Evolutionary conservation across 331 rosid species (phyloP).

Genomic region (Malus hybrid): DNA sequence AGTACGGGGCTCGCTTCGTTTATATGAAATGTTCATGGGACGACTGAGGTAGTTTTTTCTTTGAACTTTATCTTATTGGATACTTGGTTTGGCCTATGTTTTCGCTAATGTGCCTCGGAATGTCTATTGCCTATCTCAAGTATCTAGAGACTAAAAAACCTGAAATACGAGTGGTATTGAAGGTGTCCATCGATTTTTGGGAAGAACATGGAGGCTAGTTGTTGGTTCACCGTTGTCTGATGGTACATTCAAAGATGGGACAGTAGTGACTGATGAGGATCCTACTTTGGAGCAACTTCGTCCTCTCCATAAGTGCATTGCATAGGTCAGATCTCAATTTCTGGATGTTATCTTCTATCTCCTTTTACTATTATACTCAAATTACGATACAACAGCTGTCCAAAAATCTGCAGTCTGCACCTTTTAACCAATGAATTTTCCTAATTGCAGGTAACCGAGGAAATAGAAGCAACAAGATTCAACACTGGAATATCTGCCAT

Average conservation of each 20-base stretch:
- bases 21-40: slow-evolving; percentile 99
- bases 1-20: slow-evolving; percentile 97
- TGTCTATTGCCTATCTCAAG: too few relatives aligned
- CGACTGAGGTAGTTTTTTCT: slow-evolving; percentile 62
- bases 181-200: slow-evolving; percentile 92
- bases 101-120: neutral
- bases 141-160: slow-evolving; percentile 67
- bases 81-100: neutral
- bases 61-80: slow-evolving; percentile 6
- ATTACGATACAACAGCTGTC: neutral
- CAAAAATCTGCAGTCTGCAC: neutral
- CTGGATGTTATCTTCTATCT: slow-evolving; percentile 6
- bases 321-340: slow-evolving; percentile 49
- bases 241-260: slow-evolving; percentile 73
- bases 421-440: slow-evolving; percentile 23
- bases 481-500: slow-evolving; percentile 97
- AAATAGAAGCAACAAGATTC: slow-evolving; percentile 86
- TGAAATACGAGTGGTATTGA: slow-evolving; percentile 97
- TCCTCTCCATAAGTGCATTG: slow-evolving; percentile 84
- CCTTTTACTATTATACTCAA: slow-evolving; percentile 4
- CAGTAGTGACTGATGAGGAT: slow-evolving; percentile 70
- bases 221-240: slow-evolving; percentile 71
- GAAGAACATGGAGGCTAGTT: slow-evolving; percentile 90
- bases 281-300: slow-evolving; percentile 81
- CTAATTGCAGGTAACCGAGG: slow-evolving; percentile 71